These are phyloP conservation scores for Botrytis fabae DNA, from an alignment of 2,329 filamentous ascomycete species.

Conservation along the genomic window DNA sequence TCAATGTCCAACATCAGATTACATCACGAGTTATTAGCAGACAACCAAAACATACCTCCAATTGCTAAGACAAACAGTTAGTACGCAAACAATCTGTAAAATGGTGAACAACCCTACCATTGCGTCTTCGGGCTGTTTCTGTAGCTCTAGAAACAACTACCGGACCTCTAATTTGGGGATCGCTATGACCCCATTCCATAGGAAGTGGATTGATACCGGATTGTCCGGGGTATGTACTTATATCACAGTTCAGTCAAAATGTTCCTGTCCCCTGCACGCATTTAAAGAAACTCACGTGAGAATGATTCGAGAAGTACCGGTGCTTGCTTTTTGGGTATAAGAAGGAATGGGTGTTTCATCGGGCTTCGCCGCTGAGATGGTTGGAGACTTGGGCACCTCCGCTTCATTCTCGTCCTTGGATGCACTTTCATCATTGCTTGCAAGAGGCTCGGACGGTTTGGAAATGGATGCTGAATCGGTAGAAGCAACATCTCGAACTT, in stretches of 20 bases:
- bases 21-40: constrained; percentile 1
- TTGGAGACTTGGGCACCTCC: constrained; percentile 38
- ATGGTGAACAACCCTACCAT: constrained; percentile 56
- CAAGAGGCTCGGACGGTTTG: constrained; percentile 24
- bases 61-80: constrained; percentile 48
- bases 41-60: constrained; percentile 50
- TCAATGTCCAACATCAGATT: constrained; percentile 3
- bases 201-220: constrained; percentile 89
- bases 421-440: constrained; percentile 25
- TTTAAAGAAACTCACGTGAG: constrained; percentile 50
- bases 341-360: constrained; percentile 27
- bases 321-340: constrained; percentile 42
- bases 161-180: constrained; percentile 75
- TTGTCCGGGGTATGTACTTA: constrained; percentile 84
- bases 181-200: constrained; percentile 81
- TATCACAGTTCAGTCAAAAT: constrained; percentile 14
- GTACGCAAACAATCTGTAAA: constrained; percentile 23
- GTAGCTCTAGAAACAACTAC: constrained; percentile 80
- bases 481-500: constrained; percentile 51
- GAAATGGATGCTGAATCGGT: constrained; percentile 24
- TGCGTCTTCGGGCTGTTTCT: constrained; percentile 75
- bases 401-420: constrained; percentile 30
- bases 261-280: background rate
- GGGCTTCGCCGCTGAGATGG: constrained; percentile 36
- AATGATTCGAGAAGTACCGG: constrained; percentile 58